Evolutionary conservation across 352 stramenopile species (phyloP).

Genomic region (Globisporangium parvum): DNA sequence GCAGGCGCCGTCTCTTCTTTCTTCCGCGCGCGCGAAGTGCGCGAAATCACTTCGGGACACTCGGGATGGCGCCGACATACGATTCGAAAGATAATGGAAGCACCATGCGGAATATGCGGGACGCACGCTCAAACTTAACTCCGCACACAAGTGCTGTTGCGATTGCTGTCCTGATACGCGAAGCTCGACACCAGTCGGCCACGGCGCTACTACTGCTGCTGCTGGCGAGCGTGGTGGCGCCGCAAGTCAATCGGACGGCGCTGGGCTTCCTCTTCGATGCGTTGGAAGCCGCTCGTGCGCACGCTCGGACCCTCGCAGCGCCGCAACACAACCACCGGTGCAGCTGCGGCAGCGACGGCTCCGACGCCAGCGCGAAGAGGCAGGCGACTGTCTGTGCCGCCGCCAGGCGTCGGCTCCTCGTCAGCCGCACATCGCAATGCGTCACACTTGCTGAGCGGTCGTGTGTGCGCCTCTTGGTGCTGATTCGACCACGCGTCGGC

Average conservation of each 20-base stretch:
- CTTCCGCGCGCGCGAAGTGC: not conserved
- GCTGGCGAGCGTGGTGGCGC: slow-evolving; percentile 17
- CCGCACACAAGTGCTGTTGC: too few species aligned
- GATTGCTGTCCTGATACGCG: too few species aligned
- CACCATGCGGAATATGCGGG: too few species aligned
- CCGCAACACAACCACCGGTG: slow-evolving; percentile 32
- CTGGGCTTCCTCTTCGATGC: slow-evolving; percentile 61
- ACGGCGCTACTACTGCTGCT: slow-evolving; percentile 9
- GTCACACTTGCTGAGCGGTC: not conserved
- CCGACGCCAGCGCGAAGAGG: too few species aligned
- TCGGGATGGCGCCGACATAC: not conserved
- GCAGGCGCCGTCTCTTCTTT: too few species aligned
- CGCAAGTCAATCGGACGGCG: slow-evolving; percentile 23
- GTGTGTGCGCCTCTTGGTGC: not conserved
- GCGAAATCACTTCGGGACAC: slow-evolving; percentile 6
- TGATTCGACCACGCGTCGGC: slow-evolving; percentile 1
- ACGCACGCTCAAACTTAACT: too few species aligned
- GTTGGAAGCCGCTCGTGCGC: slow-evolving; percentile 73
- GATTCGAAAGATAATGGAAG: not conserved
- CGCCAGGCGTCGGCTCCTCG: not conserved
- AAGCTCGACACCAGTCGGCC: too few species aligned
- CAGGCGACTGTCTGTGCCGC: too few species aligned
- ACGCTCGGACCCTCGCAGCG: slow-evolving; percentile 61
- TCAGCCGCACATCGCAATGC: not conserved
- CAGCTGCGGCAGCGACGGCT: not conserved